A percentile compares a stretch with the other conserved stretches of the same genome.
Evolutionary conservation across 129 eudicot genomes (phyloP).

Genomic region (Glebionis coronaria): DNA sequence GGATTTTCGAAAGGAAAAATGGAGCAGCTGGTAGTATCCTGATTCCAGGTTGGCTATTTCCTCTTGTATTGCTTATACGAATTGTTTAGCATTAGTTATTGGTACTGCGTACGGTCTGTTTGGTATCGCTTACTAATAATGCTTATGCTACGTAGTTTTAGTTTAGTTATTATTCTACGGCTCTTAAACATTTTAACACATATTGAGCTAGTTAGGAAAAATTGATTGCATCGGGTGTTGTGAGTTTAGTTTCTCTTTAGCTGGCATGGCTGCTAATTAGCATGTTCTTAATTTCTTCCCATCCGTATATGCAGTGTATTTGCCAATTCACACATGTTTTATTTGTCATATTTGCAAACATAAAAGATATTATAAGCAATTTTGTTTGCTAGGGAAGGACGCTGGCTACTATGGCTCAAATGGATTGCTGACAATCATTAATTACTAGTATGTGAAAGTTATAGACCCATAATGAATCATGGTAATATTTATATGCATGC

Average conservation of each 20-base stretch:
- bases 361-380: not conserved
- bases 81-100: no score
- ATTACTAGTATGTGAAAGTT: slow-evolving; percentile 87
- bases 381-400: slow-evolving; percentile 53
- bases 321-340: not conserved
- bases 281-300: not conserved
- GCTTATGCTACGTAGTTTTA: no score
- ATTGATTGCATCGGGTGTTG: not conserved
- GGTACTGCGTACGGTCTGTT: no score
- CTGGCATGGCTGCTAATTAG: not conserved
- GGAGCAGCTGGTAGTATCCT: slow-evolving; percentile 90
- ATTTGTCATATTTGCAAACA: not conserved
- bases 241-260: slow-evolving; percentile 1
- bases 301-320: not conserved
- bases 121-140: no score
- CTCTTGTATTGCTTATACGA: slow-evolving; percentile 3
- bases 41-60: no score
- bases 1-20: slow-evolving; percentile 84
- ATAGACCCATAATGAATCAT: no score
- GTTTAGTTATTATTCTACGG: no score
- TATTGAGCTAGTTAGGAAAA: not conserved
- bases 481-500: no score
- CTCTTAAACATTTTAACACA: not conserved
- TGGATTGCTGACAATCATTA: slow-evolving; percentile 63
- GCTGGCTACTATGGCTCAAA: slow-evolving; percentile 52